These are phyloP conservation scores for Globisporangium recalcitrans DNA, from an alignment of 352 stramenopile genomes.

Conservation along the genomic window DNA sequence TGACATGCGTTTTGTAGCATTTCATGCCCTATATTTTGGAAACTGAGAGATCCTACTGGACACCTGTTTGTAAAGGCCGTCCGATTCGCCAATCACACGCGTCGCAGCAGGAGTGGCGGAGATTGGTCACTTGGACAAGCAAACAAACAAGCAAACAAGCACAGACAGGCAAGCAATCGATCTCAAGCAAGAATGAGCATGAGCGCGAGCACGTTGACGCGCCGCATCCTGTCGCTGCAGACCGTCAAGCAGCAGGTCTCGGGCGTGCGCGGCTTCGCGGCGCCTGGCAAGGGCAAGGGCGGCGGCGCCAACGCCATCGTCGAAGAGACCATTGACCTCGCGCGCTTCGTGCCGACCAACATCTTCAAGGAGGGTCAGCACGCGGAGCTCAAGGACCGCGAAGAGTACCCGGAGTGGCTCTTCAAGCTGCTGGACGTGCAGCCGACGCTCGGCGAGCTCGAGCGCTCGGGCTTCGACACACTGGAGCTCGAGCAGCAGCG, in stretches of 20 bases:
- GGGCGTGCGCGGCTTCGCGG: constrained; percentile 51
- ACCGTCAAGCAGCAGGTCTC: constrained; percentile 25
- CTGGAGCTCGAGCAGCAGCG: constrained; percentile 72
- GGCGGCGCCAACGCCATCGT: constrained; percentile 42
- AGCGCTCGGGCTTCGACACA: constrained; percentile 77
- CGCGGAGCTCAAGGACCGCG: constrained; percentile 72
- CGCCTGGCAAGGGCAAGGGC: constrained; percentile 57
- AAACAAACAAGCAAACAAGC: not conserved
- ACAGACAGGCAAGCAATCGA: not conserved
- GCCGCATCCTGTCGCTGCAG: constrained; percentile 28
- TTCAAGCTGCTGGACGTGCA: constrained; percentile 75
- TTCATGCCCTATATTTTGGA: no score
- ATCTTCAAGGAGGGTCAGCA: constrained; percentile 83
- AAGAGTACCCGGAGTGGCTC: constrained; percentile 82
- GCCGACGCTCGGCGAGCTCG: constrained; percentile 69
- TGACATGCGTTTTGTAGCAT: no score
- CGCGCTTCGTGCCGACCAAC: constrained; percentile 73
- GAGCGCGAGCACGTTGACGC: constrained; percentile 38
- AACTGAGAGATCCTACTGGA: not conserved
- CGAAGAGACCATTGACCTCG: constrained; percentile 74
- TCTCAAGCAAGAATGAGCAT: constrained; percentile 6
- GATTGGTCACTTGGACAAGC: constrained; percentile 3
- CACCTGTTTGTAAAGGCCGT: not conserved
- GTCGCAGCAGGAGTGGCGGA: constrained; percentile 6
- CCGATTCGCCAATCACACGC: constrained; percentile 6